Percentiles rank a stretch among this genome's conserved stretches.
Evolutionary conservation across 306 rosid genomes (phyloP).

Genomic region (Quercus berberidifolia): DNA sequence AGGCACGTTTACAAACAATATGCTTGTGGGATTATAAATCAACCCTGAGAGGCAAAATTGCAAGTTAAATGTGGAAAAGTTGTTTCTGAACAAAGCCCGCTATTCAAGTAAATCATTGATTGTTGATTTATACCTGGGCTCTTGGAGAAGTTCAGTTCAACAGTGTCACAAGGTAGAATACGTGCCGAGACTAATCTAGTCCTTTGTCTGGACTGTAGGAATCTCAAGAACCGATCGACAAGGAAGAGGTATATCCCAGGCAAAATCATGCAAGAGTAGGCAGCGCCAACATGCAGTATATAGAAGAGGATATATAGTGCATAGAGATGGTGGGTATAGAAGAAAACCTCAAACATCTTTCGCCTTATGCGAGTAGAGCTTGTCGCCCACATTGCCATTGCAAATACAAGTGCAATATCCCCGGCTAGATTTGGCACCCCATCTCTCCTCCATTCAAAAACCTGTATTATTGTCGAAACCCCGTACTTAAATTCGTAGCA

Average conservation of each 20-base stretch:
- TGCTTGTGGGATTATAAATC: constrained; percentile 54
- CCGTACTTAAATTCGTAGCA: not conserved
- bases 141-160: constrained; percentile 68
- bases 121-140: constrained; percentile 34
- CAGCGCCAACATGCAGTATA: constrained; percentile 54
- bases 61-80: not conserved
- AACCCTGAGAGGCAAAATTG: constrained; percentile 38
- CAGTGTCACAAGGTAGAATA: constrained; percentile 38
- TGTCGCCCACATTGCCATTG: constrained; percentile 52
- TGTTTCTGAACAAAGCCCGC: not conserved
- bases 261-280: constrained; percentile 45
- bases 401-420: constrained; percentile 43
- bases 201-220: constrained; percentile 50
- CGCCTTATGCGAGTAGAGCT: constrained; percentile 41
- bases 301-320: constrained; percentile 52
- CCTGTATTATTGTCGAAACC: not conserved
- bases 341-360: constrained; percentile 69
- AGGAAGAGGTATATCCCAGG: constrained; percentile 72
- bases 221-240: constrained; percentile 55
- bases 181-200: constrained; percentile 51
- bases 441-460: constrained; percentile 50
- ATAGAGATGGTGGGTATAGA: constrained; percentile 70
- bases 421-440: constrained; percentile 62
- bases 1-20: constrained; percentile 64
- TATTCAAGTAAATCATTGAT: not conserved